Percentiles rank a stretch among this genome's conserved stretches.
Evolutionary conservation across 352 stramenopile genomes (phyloP).

Genomic region (Globisporangium spinosum): DNA sequence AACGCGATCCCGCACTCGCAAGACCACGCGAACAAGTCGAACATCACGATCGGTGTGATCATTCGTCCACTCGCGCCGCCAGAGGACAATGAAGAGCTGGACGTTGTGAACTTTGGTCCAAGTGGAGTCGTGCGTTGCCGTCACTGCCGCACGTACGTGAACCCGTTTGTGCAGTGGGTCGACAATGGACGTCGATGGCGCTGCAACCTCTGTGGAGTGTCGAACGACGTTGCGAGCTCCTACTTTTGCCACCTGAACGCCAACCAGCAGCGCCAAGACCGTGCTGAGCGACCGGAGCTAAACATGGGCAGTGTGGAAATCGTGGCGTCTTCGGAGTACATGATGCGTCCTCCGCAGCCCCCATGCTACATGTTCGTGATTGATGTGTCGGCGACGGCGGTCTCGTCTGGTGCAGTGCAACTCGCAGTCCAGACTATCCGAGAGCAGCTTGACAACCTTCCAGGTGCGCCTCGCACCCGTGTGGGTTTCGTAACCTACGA

Average conservation of each 20-base stretch:
- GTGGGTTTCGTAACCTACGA: constrained; percentile 88
- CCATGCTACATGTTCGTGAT: constrained; percentile 90
- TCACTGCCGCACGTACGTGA: constrained; percentile 90
- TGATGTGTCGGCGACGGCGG: constrained; percentile 75
- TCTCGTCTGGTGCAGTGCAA: constrained; percentile 68
- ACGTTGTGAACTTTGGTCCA: constrained; percentile 87
- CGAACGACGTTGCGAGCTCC: constrained; percentile 89
- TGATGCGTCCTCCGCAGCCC: constrained; percentile 85
- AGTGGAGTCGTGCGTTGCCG: constrained; percentile 82
- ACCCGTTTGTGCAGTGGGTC: constrained; percentile 88
- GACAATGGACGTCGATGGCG: constrained; percentile 84
- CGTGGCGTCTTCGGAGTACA: constrained; percentile 85
- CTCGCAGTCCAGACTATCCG: constrained; percentile 76
- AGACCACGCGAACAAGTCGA: constrained; percentile 80
- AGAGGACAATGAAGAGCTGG: constrained; percentile 58
- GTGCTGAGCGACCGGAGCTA: constrained; percentile 86
- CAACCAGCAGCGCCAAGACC: constrained; percentile 92
- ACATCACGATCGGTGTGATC: constrained; percentile 82
- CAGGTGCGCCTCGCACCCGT: constrained; percentile 65
- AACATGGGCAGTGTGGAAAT: constrained; percentile 79
- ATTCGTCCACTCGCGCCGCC: constrained; percentile 76
- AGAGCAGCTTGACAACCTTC: constrained; percentile 76
- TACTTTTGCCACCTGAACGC: constrained; percentile 98
- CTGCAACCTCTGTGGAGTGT: constrained; percentile 88
- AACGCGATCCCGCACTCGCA: constrained; percentile 73